phyloP scores from a whole-genome alignment of 2,329 filamentous ascomycete genomes.

The Xylaria sp. region DNA sequence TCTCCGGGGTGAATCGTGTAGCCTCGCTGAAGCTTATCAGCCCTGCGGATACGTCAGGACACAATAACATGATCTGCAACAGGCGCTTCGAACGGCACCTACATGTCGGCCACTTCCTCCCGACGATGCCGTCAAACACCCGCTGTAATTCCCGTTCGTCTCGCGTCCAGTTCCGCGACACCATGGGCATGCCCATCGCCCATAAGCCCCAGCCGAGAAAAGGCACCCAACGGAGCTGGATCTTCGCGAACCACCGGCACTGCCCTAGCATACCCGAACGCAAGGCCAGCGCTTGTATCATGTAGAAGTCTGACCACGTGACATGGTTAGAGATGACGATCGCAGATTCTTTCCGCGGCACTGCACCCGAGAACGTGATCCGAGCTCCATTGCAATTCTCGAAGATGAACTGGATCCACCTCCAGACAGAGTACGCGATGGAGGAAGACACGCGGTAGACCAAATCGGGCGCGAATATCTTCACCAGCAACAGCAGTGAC shows the following conservation, averaged over 20 bases:
- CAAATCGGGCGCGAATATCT: conserved; percentile 49
- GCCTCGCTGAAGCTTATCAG: conserved; percentile 67
- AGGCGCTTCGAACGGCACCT: conserved; percentile 35
- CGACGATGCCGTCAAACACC: conserved; percentile 58
- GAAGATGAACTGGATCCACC: conserved; percentile 61
- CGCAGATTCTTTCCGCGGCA: conserved; percentile 59
- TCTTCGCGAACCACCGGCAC: conserved; percentile 65
- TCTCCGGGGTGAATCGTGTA: conserved; percentile 59
- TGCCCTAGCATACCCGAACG: conserved; percentile 60
- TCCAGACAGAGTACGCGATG: conserved; percentile 59
- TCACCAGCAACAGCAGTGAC: conserved; percentile 52
- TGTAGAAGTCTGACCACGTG: conserved; percentile 65
- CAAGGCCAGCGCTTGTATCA: conserved; percentile 61
- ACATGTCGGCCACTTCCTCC: conserved; percentile 60
- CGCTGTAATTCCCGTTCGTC: conserved; percentile 59
- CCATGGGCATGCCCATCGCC: conserved; percentile 67
- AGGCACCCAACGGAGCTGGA: conserved; percentile 59
- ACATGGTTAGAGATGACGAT: conserved; percentile 65
- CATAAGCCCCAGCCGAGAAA: conserved; percentile 66
- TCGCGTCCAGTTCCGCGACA: conserved; percentile 60
- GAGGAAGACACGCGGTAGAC: conserved; percentile 58
- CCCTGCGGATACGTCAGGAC: conserved; percentile 46
- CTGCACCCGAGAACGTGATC: conserved; percentile 55
- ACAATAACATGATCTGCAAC: not conserved
- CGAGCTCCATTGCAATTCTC: conserved; percentile 54